phyloP scores from a whole-genome alignment of 306 rosid genomes.

The Sicyos edulis region DNA sequence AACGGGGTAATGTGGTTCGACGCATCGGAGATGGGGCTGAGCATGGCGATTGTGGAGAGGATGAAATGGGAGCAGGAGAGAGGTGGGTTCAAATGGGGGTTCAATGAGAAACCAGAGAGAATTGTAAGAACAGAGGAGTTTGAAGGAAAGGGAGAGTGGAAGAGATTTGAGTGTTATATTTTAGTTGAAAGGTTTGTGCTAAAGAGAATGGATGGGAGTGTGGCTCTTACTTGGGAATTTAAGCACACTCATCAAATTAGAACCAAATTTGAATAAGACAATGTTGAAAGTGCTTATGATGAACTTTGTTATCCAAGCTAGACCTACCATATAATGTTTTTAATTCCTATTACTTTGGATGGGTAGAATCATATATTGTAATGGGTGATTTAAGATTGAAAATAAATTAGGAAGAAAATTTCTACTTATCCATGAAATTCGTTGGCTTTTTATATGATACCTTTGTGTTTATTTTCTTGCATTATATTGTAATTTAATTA shows the following conservation, averaged over 20 bases:
- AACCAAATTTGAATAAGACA: conserved; percentile 43
- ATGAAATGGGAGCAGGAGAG: conserved; percentile 19
- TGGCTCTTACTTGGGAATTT: conserved; percentile 39
- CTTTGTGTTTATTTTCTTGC: too few species aligned
- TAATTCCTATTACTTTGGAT: too few species aligned
- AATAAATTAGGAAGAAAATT: too few species aligned
- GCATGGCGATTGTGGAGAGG: conserved; percentile 25
- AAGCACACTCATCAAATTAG: conserved; percentile 42
- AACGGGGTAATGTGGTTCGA: too few species aligned
- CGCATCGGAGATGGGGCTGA: conserved; percentile 35
- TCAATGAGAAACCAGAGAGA: conserved; percentile 22
- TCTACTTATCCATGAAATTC: too few species aligned
- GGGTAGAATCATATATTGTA: too few species aligned
- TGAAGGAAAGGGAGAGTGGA: conserved; percentile 35
- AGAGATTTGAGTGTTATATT: conserved; percentile 37
- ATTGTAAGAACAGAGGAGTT: conserved; percentile 41
- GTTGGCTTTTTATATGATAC: too few species aligned
- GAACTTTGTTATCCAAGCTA: too few species aligned
- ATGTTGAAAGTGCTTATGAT: too few species aligned
- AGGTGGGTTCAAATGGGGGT: conserved; percentile 36
- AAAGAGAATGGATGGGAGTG: conserved; percentile 42
- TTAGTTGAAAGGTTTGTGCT: conserved; percentile 48
- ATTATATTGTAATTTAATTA: too few species aligned
- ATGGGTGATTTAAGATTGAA: too few species aligned
- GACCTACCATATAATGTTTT: too few species aligned